These are phyloP conservation scores for Coccomyxa subellipsoidea DNA, from an alignment of 163 green algal genomes.

Conservation along the genomic window DNA sequence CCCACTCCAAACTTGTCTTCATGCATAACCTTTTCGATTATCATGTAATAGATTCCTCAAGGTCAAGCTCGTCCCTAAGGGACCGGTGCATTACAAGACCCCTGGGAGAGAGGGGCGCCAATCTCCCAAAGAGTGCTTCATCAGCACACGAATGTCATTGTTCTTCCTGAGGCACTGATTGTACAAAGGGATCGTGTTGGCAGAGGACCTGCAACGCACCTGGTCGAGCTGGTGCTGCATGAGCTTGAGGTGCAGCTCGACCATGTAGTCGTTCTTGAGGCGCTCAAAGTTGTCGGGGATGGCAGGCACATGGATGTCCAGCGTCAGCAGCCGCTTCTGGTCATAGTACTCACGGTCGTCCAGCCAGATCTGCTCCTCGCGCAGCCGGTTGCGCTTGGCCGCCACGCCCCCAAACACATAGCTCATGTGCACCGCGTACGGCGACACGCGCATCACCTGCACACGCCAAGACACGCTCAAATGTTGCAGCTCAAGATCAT, in stretches of 20 bases:
- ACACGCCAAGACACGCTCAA: background rate
- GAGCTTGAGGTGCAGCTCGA: background rate
- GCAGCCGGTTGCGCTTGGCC: slow-evolving; percentile 19
- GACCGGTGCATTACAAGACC: no score
- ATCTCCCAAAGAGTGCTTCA: no score
- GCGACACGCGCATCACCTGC: slow-evolving; percentile 18
- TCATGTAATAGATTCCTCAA: no score
- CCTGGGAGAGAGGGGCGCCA: no score
- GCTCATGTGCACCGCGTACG: slow-evolving; percentile 20
- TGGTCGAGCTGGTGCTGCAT: slow-evolving; percentile 15
- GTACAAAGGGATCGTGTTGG: no score
- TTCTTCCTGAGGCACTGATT: no score
- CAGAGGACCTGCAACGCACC: no score
- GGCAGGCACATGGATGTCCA: slow-evolving; percentile 23
- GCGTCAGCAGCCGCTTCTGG: background rate
- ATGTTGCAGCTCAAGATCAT: no score
- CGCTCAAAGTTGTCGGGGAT: slow-evolving; percentile 17
- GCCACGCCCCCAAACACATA: slow-evolving; percentile 21
- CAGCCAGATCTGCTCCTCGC: slow-evolving; percentile 17
- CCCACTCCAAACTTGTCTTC: background rate
- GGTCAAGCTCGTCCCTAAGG: background rate
- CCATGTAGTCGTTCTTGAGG: background rate
- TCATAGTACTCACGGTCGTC: slow-evolving; percentile 20
- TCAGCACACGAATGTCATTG: no score
- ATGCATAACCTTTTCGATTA: no score